Base-by-base conservation (phyloP, 495 filamentous ascomycete genomes). In the Astrocystis sublimbata region DNA sequence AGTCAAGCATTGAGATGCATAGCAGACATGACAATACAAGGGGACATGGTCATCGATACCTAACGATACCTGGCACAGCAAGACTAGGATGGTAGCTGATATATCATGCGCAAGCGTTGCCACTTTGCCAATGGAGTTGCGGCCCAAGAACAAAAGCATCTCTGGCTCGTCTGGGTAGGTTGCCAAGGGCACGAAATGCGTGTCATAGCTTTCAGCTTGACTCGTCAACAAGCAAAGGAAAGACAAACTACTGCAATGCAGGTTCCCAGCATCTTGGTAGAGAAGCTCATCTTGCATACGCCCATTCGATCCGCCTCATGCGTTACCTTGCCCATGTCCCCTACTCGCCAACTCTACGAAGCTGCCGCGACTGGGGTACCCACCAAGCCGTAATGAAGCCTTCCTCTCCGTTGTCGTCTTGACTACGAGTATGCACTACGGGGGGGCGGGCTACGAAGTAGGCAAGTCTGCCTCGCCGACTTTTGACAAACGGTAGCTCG, bases 261-360 rank as follows among this genome's bases (percentile, higher is more conserved):
- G n/a, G 56, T 31, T 62, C 41, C 60, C 60, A 56, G 51, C n/a
- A 62, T 38, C 51, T 49, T 56, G 60, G 51, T 55, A 53, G 28
- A 33, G 60, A 6, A 62, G 42, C 30, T 40, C 47, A 56, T 62
- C 59, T 62, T 62, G 60, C 60, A 62, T 62, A 49, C 30, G 31
- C 58, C 58, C 58, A 31, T 33, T 19, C 60, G 51, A 62, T 56
- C 42, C 26, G 41, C 30, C 43, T 47, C 41, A 23, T 30, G 36
- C 60, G 30, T 56, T 56, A 36, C 19, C 58, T 53, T 36, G 31
- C 38, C 23, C 33, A 31, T n/a, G 6, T 26, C 1, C 36, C 15
- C 24, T 12, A 13, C 26, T 23, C 21, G 41, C 28, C 21, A 41
- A 12, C 33, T 17, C 40, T 55, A 41, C 51, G 51, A 54, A 24